A percentile compares a stretch with the other conserved stretches of the same genome.
phyloP scores from a whole-genome alignment of 345 rosid genomes.

The Pistacia integerrima region DNA sequence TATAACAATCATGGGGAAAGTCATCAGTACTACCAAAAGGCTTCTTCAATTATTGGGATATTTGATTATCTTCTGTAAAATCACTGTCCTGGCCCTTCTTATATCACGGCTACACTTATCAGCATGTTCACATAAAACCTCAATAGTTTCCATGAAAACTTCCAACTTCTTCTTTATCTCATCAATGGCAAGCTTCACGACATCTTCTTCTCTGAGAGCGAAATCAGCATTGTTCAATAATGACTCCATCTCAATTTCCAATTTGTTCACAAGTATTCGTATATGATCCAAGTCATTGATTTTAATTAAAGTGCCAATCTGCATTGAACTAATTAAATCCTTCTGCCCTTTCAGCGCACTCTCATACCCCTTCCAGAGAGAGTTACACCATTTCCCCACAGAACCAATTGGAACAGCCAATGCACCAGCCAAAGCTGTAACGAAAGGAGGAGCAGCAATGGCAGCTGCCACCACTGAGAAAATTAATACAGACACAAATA shows the following conservation, averaged over 20 bases:
- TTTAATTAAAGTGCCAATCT: slow-evolving; percentile 48
- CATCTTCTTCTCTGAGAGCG: slow-evolving; percentile 54
- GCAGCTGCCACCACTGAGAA: slow-evolving; percentile 93
- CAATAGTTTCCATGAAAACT: slow-evolving; percentile 54
- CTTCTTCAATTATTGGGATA: slow-evolving; percentile 40
- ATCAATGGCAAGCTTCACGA: slow-evolving; percentile 61
- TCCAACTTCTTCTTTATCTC: slow-evolving; percentile 81
- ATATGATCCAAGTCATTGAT: slow-evolving; percentile 74
- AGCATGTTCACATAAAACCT: slow-evolving; percentile 63
- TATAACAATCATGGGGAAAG: background rate
- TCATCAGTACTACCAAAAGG: slow-evolving; percentile 23
- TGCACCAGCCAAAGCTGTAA: slow-evolving; percentile 70
- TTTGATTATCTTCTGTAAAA: slow-evolving; percentile 61
- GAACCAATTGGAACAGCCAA: slow-evolving; percentile 69
- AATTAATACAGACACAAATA: slow-evolving; percentile 69
- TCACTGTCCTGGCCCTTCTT: slow-evolving; percentile 69
- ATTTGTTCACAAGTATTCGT: slow-evolving; percentile 50
- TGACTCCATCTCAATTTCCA: slow-evolving; percentile 61
- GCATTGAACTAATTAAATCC: slow-evolving; percentile 49
- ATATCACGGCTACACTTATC: slow-evolving; percentile 67
- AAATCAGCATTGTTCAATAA: slow-evolving; percentile 53
- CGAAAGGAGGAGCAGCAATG: slow-evolving; percentile 71
- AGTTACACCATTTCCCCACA: slow-evolving; percentile 77
- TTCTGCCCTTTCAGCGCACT: slow-evolving; percentile 56
- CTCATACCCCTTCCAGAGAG: slow-evolving; percentile 64